Percentiles rank a stretch among this genome's conserved stretches.
Conservation (phyloP, 2,329 filamentous ascomycete species). For the Clarireedia monteithiana region DNA sequence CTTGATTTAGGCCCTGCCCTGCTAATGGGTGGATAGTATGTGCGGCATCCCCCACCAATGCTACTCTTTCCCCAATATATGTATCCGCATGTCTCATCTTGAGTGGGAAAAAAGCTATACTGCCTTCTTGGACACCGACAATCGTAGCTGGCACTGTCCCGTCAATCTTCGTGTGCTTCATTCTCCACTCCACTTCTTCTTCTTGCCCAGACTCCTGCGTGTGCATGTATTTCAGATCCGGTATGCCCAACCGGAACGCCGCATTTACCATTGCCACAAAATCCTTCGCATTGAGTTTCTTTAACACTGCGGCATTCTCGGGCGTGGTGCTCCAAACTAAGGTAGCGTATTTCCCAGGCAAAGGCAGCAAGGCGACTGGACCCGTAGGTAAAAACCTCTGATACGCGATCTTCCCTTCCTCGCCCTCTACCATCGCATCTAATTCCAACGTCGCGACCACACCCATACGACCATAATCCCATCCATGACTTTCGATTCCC, state of each 20-base stretch:
- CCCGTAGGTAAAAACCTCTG: constrained; percentile 92
- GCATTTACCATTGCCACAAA: constrained; percentile 89
- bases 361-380: constrained; percentile 81
- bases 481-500: constrained; percentile 75
- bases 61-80: constrained; percentile 84
- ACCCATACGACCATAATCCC: constrained; percentile 88
- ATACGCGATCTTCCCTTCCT: constrained; percentile 66
- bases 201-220: constrained; percentile 48
- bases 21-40: constrained; percentile 93
- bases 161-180: constrained; percentile 51
- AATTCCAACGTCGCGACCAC: constrained; percentile 83
- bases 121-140: constrained; percentile 66
- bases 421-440: constrained; percentile 49
- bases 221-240: constrained; percentile 80
- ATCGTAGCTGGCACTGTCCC: constrained; percentile 57
- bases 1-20: constrained; percentile 90
- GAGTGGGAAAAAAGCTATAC: constrained; percentile 82
- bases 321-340: constrained; percentile 94
- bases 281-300: constrained; percentile 62
- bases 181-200: constrained; percentile 79
- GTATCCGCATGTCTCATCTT: constrained; percentile 89
- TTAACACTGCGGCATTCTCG: constrained; percentile 68
- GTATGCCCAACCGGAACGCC: constrained; percentile 72
- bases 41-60: constrained; percentile 87
- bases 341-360: constrained; percentile 75